Conservation (phyloP, 2,329 filamentous ascomycete genomes). For the Fusarium longipes region DNA sequence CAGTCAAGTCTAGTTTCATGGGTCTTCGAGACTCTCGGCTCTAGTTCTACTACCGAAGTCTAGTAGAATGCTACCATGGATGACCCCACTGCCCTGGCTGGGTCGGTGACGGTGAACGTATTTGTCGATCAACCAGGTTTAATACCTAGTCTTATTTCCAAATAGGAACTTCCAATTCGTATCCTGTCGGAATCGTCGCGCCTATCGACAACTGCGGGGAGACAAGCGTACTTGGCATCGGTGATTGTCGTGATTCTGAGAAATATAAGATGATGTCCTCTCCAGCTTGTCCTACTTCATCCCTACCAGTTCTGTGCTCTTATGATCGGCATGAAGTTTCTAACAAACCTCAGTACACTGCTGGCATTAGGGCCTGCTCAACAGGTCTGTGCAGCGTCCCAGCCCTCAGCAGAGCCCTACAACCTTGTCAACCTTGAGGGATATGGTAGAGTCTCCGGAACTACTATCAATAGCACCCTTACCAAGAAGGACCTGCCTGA, state of each 20-base stretch:
- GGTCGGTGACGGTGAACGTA: background rate
- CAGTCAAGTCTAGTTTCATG: background rate
- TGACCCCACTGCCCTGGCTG: background rate
- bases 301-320: background rate
- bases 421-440: slow-evolving; percentile 29
- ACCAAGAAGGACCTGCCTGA: slow-evolving; percentile 18
- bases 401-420: background rate
- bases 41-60: slow-evolving; percentile 9
- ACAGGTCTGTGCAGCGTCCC: background rate
- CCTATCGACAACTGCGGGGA: background rate
- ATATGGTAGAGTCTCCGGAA: slow-evolving; percentile 40
- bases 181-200: background rate
- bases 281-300: accelerated
- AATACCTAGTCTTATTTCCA: background rate
- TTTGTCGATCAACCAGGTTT: slow-evolving; percentile 1
- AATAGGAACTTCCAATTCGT: background rate
- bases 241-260: background rate
- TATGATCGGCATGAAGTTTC: slow-evolving; percentile 24
- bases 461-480: slow-evolving; percentile 32
- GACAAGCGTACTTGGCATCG: background rate
- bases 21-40: background rate
- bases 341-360: slow-evolving; percentile 22
- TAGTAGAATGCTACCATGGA: slow-evolving; percentile 16
- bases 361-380: slow-evolving; percentile 27
- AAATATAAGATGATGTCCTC: background rate